Base-by-base conservation (phyloP, 75 land plant genomes). In the Cunninghamia lanceolata region DNA sequence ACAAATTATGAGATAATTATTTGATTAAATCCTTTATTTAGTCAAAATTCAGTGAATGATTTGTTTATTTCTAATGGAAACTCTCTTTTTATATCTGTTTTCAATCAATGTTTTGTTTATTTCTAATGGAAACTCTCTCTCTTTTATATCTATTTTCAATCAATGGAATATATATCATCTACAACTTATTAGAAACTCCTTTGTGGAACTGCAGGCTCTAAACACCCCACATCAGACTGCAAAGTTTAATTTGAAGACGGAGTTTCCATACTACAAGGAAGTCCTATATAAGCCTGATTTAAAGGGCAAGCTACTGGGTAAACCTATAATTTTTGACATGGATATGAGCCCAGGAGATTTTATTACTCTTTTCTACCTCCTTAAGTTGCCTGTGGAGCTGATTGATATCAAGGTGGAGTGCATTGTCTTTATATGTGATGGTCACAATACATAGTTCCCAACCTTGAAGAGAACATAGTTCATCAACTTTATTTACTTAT, bases 271-370 rank as follows among this genome's bases (percentile, higher is more conserved):
- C 84, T 90, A 89, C 88, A 89, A 84, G 86, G 93, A 91, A 89
- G 85, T 89, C 47, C 81, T 92, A 0, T 92, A 96, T 82, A 90
- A 83, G 77, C 94, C 94, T 66, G 83, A 93, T 86, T 87, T 90
- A n/a, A n/a, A 77, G 75, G 82, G 54, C 0, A 66, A 39, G 35
- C 73, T 32, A 45, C 83, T 78, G 9, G 96, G 98, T 21, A 91
- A 86, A 74, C 89, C 94, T 77, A 86, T 96, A 15, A 80, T 96
- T 5, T 95, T 95, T 86, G 98, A 96, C 88, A 96, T 95, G 96
- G 98, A 96, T 82, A 95, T 96, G 93, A 95, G 96, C 88, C 95
- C 94, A 40, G 98, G 96, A 87, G 98, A 96, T 86, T 91, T 96
- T 83, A 85, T 96, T n/a, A 89, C 98, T 56, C 93, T 96, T 46